Evolutionary conservation across 225 moss, liverwort and hornwort genomes (phyloP).

Genomic region (Sphagnum contortum): DNA sequence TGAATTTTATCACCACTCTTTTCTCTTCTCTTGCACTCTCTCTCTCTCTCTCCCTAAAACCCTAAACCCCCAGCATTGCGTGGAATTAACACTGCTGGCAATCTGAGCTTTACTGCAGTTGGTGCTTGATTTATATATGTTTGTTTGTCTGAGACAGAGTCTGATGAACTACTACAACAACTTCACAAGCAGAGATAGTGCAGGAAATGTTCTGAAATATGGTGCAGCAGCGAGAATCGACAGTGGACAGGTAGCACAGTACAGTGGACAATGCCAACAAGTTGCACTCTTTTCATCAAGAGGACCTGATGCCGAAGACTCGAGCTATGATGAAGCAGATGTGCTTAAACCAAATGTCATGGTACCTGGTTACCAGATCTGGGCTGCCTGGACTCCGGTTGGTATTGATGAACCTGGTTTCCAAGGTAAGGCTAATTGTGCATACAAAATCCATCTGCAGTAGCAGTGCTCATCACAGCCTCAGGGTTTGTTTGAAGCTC

Average conservation of each 20-base stretch:
- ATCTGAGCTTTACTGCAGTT: too few species aligned
- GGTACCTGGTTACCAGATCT: conserved; percentile 68
- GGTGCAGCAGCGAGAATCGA: conserved; percentile 53
- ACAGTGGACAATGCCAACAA: conserved; percentile 39
- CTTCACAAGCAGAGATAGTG: conserved; percentile 30
- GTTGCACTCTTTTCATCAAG: conserved; percentile 73
- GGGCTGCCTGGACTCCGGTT: conserved; percentile 68
- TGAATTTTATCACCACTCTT: too few species aligned
- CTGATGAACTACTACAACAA: conserved; percentile 55
- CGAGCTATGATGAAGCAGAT: conserved; percentile 62
- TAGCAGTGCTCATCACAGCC: too few species aligned
- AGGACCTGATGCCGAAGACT: conserved; percentile 68
- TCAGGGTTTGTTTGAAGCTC: too few species aligned
- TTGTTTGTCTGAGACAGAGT: conserved; percentile 12
- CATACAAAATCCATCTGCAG: too few species aligned
- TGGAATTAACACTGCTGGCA: too few species aligned
- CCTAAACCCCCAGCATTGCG: too few species aligned
- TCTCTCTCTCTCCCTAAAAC: too few species aligned
- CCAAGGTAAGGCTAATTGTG: neutral
- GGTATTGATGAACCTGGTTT: conserved; percentile 51
- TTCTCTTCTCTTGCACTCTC: too few species aligned
- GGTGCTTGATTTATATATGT: too few species aligned
- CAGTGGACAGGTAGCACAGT: conserved; percentile 38
- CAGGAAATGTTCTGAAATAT: conserved; percentile 30
- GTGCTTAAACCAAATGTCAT: conserved; percentile 75